Base-by-base conservation (phyloP, 164 flowering plant genomes). In the Taxillus chinensis region DNA sequence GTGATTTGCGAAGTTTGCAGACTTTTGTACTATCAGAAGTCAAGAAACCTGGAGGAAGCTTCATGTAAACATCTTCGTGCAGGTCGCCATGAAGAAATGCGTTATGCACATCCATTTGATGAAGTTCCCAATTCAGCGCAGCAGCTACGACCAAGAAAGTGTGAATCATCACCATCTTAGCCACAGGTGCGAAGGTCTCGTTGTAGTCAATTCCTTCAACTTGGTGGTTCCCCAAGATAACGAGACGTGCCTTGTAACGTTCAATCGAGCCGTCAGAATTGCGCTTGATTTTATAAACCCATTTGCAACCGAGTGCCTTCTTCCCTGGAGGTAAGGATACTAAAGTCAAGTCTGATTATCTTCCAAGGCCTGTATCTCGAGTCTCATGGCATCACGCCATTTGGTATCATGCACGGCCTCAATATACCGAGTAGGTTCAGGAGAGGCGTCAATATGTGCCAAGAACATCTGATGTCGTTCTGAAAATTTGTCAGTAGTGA, bases 201-300 rank as follows among this genome's bases (percentile, higher is more conserved):
- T 45, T 7, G 48, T n/a, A 61, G 16, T 61, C 54, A 6, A 61
- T 40, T 38, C 64, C 64, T 39, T 62, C 64, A 38, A 62, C 10
- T 14, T 62, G 56, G 7, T 39, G 38, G 14, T 62, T 49, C 38
- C 64, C 64, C 17, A 37, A 49, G 9, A 56, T 56, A 7, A 62
- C 56, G 4, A 62, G 38, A 3, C 17, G 16, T 3, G 55, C 43
- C 27, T 40, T 60, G 53, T 41, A 41, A 12, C 53, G 8, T 17
- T 60, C 45, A 4, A 11, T 39, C 11, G 39, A 7, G 39, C 48
- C 48, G 45, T 49, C 14, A 14, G 52, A 5, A 4, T 49, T 49
- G 13, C 9, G 13, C 13, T 49, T 49, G 52, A 49, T 49, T 14
- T 49, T 49, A 14, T 49, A 49, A 8, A 49, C 52, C 52, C 52